Evolutionary conservation across 2,329 filamentous ascomycete genomes (phyloP).

Genomic region (Verticillium klebahnii): DNA sequence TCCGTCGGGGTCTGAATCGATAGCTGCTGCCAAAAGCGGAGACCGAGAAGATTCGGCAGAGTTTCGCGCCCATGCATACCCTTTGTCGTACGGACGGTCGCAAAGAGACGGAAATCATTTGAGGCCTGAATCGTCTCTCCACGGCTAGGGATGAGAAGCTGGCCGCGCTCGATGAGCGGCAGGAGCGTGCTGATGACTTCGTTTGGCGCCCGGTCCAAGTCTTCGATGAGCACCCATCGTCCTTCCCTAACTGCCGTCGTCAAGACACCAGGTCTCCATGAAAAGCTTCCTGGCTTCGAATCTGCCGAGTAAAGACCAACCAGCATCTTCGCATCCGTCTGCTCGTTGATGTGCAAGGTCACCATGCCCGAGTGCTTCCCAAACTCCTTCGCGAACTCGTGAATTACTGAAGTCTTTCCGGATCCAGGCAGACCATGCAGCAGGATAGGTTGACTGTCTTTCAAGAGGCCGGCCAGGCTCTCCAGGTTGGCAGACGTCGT

Average conservation of each 20-base stretch:
- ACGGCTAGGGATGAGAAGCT: slow-evolving; percentile 83
- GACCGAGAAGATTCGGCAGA: slow-evolving; percentile 71
- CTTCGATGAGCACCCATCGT: slow-evolving; percentile 95
- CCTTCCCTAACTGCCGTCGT: slow-evolving; percentile 93
- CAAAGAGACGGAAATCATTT: slow-evolving; percentile 83
- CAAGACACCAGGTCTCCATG: slow-evolving; percentile 87
- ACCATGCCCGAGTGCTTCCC: slow-evolving; percentile 80
- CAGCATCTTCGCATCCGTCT: slow-evolving; percentile 95
- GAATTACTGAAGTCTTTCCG: slow-evolving; percentile 84
- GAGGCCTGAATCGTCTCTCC: slow-evolving; percentile 81
- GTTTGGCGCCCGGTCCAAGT: slow-evolving; percentile 88
- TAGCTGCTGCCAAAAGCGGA: slow-evolving; percentile 82
- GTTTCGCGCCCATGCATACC: slow-evolving; percentile 64
- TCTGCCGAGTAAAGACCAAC: slow-evolving; percentile 92
- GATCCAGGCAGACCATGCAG: slow-evolving; percentile 79
- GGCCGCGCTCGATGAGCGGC: slow-evolving; percentile 87
- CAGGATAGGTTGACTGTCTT: slow-evolving; percentile 66
- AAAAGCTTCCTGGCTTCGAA: slow-evolving; percentile 80
- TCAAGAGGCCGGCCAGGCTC: slow-evolving; percentile 62
- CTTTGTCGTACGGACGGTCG: slow-evolving; percentile 76
- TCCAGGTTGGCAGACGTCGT: slow-evolving; percentile 72
- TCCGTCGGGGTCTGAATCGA: slow-evolving; percentile 61
- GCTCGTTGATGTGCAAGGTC: slow-evolving; percentile 93
- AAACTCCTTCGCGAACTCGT: slow-evolving; percentile 75
- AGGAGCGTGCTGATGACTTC: slow-evolving; percentile 92